phyloP scores from a whole-genome alignment of 257 asterid genomes.

The Fraxinus cuspidata region DNA sequence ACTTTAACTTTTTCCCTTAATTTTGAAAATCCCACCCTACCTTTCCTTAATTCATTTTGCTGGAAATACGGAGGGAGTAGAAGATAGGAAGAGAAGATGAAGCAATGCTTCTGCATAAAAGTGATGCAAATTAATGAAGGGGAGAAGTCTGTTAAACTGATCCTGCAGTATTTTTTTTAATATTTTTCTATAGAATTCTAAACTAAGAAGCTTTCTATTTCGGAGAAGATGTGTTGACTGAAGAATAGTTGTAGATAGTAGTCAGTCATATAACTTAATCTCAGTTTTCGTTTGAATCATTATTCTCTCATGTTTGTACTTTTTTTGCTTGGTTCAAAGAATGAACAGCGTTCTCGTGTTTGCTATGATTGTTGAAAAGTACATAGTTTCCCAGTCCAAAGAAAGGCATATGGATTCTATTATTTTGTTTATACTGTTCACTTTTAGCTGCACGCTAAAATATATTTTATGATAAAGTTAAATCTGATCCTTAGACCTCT shows the following conservation, averaged over 20 bases:
- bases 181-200: not conserved
- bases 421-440: not conserved
- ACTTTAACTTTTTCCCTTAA: not conserved
- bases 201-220: not conserved
- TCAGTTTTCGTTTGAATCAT: not conserved
- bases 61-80: slow-evolving; percentile 6
- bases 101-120: slow-evolving; percentile 4
- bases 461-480: not conserved
- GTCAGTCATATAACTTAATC: not conserved
- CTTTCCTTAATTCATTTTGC: slow-evolving; percentile 4
- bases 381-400: not conserved
- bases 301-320: not conserved
- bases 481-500: not conserved
- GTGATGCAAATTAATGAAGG: slow-evolving; percentile 16
- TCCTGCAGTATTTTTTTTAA: too few relatives aligned
- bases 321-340: not conserved
- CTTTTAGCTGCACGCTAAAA: not conserved
- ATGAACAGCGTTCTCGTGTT: not conserved
- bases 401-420: not conserved
- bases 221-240: not conserved
- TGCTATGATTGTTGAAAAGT: not conserved
- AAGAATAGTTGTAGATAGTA: not conserved
- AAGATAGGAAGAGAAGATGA: slow-evolving; percentile 19
- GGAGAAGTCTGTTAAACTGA: slow-evolving; percentile 10
- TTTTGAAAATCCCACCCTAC: not conserved